Base-by-base conservation (phyloP, 2,329 filamentous ascomycete genomes). In the Diaporthe destruens region DNA sequence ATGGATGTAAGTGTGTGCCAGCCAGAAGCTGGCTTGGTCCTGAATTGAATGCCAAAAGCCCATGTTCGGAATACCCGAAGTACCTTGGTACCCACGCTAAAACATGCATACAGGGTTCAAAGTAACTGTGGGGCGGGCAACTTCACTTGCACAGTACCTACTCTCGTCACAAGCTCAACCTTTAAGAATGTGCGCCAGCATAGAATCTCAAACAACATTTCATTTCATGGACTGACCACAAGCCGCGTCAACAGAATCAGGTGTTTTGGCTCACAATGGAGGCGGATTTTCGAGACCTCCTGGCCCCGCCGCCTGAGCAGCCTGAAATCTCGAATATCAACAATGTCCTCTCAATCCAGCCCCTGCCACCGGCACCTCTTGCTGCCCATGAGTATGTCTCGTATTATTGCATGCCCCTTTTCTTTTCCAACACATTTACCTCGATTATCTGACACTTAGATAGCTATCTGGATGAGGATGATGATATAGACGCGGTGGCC, bases 401-500 rank as follows among this genome's bases (percentile, higher is more conserved):
- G 36, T n/a, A 23, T 36, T 20, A 29, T 20, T 23, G 16, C n/a
- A 14, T 23, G 32, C 12, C 29, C 53, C 44, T n/a, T 61, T 14
- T 36, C 8, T 44, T 53, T 20, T 5, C 6, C 6, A 11, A 16
- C 20, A 2, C n/a, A 0, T 9, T 12, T 7, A 20, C 14, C 23
- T 20, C 32, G 1, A 0, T 9, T 44, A 6, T 5, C 66, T 74
- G 47, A 74, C 53, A n/a, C 3, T 16, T 42, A 2, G 23, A 6
- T 49, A 74, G 72, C n/a, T 67, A 69, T 23, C 44, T 74, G 44
- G 69, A 73, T 47, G 73, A 76, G 55, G 74, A 76, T 9, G 76
- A 77, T 3, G 77, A 79, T 29, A 73, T 77, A 16, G 75, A 74
- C 14, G 59, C 34, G 42, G 25, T 51, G 39, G 53, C 23, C n/a